phyloP scores from a whole-genome alignment of 2,329 filamentous ascomycete species.

The Akanthomyces dipterigenus region DNA sequence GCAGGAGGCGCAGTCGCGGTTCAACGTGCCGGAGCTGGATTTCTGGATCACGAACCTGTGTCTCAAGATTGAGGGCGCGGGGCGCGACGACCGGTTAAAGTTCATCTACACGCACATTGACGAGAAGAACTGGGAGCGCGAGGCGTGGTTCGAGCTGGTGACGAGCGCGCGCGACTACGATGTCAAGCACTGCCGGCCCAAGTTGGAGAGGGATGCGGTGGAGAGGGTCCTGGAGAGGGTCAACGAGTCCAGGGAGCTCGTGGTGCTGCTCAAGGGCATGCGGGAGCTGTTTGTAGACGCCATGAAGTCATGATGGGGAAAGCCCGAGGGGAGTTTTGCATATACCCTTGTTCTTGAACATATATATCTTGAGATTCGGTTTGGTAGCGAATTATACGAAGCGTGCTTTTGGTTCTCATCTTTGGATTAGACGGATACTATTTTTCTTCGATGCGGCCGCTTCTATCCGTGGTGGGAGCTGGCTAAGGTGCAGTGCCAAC shows the following conservation, averaged over 20 bases:
- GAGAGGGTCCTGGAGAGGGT: constrained; percentile 71
- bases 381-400: background rate
- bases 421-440: background rate
- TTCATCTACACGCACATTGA: constrained; percentile 86
- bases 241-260: constrained; percentile 73
- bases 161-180: constrained; percentile 79
- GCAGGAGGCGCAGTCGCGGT: constrained; percentile 74
- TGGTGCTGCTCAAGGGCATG: constrained; percentile 72
- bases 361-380: background rate
- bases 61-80: constrained; percentile 81
- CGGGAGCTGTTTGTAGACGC: constrained; percentile 67
- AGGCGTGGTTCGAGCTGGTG: constrained; percentile 89
- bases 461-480: background rate
- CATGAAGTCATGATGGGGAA: constrained; percentile 40
- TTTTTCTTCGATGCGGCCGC: background rate
- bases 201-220: constrained; percentile 70
- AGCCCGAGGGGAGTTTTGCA: background rate
- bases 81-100: constrained; percentile 75
- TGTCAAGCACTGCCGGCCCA: constrained; percentile 73
- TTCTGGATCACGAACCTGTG: constrained; percentile 95
- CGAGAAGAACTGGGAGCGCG: constrained; percentile 78
- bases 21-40: constrained; percentile 87
- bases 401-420: background rate
- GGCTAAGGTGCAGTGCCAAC: too few relatives aligned
- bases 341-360: background rate